Evolutionary conservation across 192 early-diverging fungal genomes (phyloP), one percentile per base, ranked within the genome.

Genomic region (Backusella parvicylindrica): DNA sequence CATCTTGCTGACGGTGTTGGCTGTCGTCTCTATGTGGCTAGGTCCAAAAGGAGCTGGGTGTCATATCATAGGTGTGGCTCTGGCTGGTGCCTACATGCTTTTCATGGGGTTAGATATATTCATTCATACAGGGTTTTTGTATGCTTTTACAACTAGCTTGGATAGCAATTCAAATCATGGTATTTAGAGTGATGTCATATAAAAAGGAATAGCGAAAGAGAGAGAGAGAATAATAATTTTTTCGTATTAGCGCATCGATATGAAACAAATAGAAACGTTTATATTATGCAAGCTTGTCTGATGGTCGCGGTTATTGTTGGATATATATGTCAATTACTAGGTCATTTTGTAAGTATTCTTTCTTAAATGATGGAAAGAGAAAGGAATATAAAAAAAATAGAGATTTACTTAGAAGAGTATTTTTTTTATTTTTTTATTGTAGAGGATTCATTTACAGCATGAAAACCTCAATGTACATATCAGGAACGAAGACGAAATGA

Each of bases 81-180:
- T 84, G 6, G 64, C 77, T 21, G 83, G 83, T 30, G 74, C 83
- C 13, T 84, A 84, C 73, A 68, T 81, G 1, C 47, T 82, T 13
- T 74, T 84, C 32, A 76, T 77, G 15, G 83, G 81, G 32, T 23
- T 84, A 18, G 83, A 84, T 56, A 47, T 84, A 8, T 84, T 78
- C 36, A 74, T 77, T 12, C 78, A 80, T 21, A 84, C 83, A n/a
- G 83, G 83, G 16, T 84, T 84, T 40, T 71, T 80, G 64, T 77
- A 77, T 30, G 60, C 23, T 1, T 49, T 65, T 23, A 73, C 65
- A 21, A 67, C 71, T 15, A 43, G 36, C 16, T 8, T 77, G 16
- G 76, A 77, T 73, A 36, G 12, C 5, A 77, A 77, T 68, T 12
- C 21, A 26, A 73, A 67, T 35, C 76, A 77, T n/a, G 32, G 76